Evolutionary conservation across 139 green algal genomes (phyloP), one percentile per base, ranked within the genome.

Genomic region (Ostreobium quekettii): DNA sequence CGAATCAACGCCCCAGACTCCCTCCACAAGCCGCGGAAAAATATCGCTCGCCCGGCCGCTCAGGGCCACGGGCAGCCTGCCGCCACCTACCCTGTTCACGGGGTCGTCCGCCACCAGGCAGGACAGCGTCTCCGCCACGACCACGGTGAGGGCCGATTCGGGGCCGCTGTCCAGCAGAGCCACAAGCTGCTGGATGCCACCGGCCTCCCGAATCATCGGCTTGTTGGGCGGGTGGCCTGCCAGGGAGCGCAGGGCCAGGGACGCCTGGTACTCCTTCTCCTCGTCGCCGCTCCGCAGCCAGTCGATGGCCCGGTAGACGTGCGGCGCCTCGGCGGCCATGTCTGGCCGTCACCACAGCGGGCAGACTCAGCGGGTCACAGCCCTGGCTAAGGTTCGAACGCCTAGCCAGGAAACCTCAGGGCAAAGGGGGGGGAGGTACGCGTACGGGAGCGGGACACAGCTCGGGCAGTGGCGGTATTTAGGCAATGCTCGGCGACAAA

Each of bases 61-160:
- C n/a, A n/a, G n/a, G n/a, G n/a, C n/a, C n/a, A n/a, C n/a, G n/a
- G n/a, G n/a, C n/a, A n/a, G n/a, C n/a, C n/a, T n/a, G n/a, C n/a
- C n/a, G n/a, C n/a, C 59, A 1, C 57, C 28, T 32, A 74, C 72
- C 67, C 72, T 53, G 57, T 71, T 78, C 8, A 29, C 65, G 22
- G 59, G 28, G 48, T 78, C 72, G 30, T 78, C 72, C 4, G 67
- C 72, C 38, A 63, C 72, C 15, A 78, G 42, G 31, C 72, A 78
- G 11, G 66, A 70, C n/a, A 78, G 57, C 19, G 66, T 72, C 30
- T 75, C 67, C 22, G 60, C 66, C 1, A 32, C 53, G 6, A 73
- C 67, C 47, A 64, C 37, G n/a, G 73, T 75, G 26, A 67, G 58
- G 4, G 62, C 56, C 22, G 36, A 42, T n/a, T 62, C 39, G 4